These are phyloP conservation scores for Tribonema minus DNA, from an alignment of 108 stramenopile genomes.

Conservation along the genomic window DNA sequence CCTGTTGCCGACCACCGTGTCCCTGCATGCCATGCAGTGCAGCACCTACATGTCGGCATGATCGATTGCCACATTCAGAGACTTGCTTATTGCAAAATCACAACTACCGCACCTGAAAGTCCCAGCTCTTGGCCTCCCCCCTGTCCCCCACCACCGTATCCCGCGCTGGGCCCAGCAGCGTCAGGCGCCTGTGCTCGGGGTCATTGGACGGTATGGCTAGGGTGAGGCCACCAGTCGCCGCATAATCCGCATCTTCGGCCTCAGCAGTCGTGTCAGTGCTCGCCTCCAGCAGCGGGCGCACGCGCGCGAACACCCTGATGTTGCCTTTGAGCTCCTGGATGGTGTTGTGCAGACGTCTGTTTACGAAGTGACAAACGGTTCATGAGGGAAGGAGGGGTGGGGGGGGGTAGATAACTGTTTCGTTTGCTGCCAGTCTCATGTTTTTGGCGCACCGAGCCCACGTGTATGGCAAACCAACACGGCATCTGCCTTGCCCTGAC, in stretches of 20 bases:
- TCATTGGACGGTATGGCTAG: background rate
- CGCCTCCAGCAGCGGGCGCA: slow-evolving; percentile 72
- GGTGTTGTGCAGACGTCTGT: slow-evolving; percentile 72
- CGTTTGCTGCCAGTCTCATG: too few species aligned
- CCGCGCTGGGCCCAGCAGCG: background rate
- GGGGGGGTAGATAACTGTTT: too few species aligned
- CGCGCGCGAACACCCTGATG: slow-evolving; percentile 89
- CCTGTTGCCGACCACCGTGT: background rate
- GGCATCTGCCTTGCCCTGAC: too few species aligned
- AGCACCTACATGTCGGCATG: too few species aligned
- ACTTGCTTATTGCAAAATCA: too few species aligned
- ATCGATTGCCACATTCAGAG: too few species aligned
- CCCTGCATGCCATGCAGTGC: too few species aligned
- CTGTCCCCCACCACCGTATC: background rate
- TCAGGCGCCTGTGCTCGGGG: background rate
- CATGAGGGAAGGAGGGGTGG: too few species aligned
- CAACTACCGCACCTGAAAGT: background rate
- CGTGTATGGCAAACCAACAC: too few species aligned
- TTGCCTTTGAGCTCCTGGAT: slow-evolving; percentile 93
- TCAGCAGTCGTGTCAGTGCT: background rate
- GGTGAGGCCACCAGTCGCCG: background rate
- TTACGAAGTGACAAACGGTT: too few species aligned
- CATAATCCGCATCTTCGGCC: background rate
- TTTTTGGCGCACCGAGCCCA: too few species aligned
- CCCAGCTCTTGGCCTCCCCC: background rate